Base-by-base conservation (phyloP, 768 basidiomycete genomes). In the Mrakia hoshinonis region DNA sequence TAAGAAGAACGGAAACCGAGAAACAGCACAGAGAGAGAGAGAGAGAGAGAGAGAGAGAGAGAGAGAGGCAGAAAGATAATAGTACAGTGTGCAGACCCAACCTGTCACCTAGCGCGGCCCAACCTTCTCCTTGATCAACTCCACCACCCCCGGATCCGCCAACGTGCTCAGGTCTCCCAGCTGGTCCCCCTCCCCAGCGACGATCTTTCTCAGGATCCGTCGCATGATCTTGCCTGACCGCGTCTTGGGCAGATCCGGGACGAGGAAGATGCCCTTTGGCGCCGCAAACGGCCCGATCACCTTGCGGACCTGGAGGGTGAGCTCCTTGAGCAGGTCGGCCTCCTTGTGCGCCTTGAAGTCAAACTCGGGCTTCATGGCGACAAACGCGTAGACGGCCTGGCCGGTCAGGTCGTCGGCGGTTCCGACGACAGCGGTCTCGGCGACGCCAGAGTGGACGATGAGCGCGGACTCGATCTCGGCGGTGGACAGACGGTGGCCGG, bases 391-490 rank as follows among this genome's bases (percentile, higher is more conserved):
- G n/a, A 97, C 93, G 6, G 94, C 92, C 79, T 95, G 92, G 9
- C 92, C 92, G 26, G 80, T 79, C 62, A 80, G 73, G 29, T 80
- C 80, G 63, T 80, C 80, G 26, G 76, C 76, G 4, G 76, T 76
- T 0, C 80, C 80, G 61, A 80, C 78, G 29, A 80, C 85, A 47
- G 94, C 94, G 10, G 95, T 92, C 83, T 98, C 95, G 7, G 95
- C 93, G 38, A 97, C 92, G 69, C 95, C 95, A 76, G 86, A 86
- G 83, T 97, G 94, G 77, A 91, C 81, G 80, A 99, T 96, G 55
- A 99, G 84, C 9, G 95, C 94, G 3, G 91, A 92, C 82, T 99
- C 95, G 73, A 99, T 96, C 82, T 98, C 95, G 68, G 95, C 95
- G 4, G 95, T 99, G 52, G 92, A 94, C 67, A 99, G 83, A 76